Evolutionary conservation across 345 rosid species (phyloP).

Genomic region (Kandelia obovata): DNA sequence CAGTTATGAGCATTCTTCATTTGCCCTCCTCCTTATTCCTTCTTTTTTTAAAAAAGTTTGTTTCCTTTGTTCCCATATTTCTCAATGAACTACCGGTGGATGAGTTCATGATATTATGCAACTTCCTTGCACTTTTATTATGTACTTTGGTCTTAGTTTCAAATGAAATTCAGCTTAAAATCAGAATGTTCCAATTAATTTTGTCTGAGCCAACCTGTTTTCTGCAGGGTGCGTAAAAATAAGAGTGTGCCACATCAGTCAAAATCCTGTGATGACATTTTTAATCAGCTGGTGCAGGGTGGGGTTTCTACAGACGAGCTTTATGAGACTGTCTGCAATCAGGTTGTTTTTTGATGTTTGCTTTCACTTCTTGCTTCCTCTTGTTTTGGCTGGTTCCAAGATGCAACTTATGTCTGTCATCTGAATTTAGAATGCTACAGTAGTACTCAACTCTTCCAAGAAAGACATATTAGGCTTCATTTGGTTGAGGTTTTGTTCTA

Average conservation of each 20-base stretch:
- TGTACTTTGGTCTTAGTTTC: background rate
- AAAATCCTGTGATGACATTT: constrained; percentile 91
- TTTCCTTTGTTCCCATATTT: background rate
- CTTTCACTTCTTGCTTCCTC: background rate
- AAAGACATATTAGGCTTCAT: background rate
- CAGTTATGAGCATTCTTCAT: no score
- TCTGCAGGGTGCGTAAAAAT: constrained; percentile 71
- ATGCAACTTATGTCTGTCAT: background rate
- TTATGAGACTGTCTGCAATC: constrained; percentile 79
- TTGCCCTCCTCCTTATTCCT: background rate
- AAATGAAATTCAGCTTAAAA: no score
- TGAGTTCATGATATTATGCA: background rate
- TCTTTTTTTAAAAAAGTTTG: background rate
- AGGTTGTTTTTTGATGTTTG: constrained; percentile 43
- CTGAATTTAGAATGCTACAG: background rate
- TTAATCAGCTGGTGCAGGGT: constrained; percentile 70
- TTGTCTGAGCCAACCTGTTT: constrained; percentile 9
- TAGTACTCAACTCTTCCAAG: background rate
- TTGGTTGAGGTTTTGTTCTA: constrained; percentile 8
- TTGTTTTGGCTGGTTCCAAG: constrained; percentile 5
- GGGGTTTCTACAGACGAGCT: constrained; percentile 76
- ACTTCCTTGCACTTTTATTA: background rate
- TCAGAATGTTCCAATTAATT: background rate
- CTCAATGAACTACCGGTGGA: no score
- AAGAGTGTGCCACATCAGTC: constrained; percentile 49